Conservation (phyloP, 2,329 filamentous ascomycete species). For the Mollisiaceae sp. region DNA sequence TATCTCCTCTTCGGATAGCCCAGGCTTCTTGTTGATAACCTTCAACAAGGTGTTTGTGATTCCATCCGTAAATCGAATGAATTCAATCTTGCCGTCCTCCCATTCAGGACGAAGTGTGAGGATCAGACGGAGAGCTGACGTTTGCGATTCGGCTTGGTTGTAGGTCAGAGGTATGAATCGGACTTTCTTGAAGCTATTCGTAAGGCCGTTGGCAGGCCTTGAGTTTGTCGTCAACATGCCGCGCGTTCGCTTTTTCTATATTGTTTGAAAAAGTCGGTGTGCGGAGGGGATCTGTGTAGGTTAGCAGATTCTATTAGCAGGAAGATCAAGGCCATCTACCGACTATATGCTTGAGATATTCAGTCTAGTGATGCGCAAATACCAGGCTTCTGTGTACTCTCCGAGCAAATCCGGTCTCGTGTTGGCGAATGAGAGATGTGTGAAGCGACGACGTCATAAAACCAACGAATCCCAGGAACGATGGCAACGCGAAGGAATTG, state of each 20-base stretch:
- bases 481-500: not conserved
- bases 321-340: not conserved
- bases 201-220: constrained; percentile 21
- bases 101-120: constrained; percentile 83
- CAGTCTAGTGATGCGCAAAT: not conserved
- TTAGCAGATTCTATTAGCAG: not conserved
- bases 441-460: constrained; percentile 17
- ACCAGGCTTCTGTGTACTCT: not conserved
- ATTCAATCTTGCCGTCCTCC: constrained; percentile 79
- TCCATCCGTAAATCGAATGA: constrained; percentile 93
- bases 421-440: constrained; percentile 5
- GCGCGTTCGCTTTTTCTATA: not conserved
- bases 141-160: constrained; percentile 75
- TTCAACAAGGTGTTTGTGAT: constrained; percentile 95
- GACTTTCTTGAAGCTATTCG: constrained; percentile 44
- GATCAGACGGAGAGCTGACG: constrained; percentile 80
- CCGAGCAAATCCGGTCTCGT: not conserved
- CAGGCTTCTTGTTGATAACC: constrained; percentile 71
- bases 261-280: constrained; percentile 2
- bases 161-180: constrained; percentile 78
- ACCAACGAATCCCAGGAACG: constrained; percentile 3
- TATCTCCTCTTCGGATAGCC: constrained; percentile 75
- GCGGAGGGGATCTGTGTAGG: not conserved
- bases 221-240: constrained; percentile 10
- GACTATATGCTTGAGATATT: not conserved